Evolutionary conservation across 371 early-diverging fungal genomes (phyloP).

Genomic region (Apophysomyces sp.): DNA sequence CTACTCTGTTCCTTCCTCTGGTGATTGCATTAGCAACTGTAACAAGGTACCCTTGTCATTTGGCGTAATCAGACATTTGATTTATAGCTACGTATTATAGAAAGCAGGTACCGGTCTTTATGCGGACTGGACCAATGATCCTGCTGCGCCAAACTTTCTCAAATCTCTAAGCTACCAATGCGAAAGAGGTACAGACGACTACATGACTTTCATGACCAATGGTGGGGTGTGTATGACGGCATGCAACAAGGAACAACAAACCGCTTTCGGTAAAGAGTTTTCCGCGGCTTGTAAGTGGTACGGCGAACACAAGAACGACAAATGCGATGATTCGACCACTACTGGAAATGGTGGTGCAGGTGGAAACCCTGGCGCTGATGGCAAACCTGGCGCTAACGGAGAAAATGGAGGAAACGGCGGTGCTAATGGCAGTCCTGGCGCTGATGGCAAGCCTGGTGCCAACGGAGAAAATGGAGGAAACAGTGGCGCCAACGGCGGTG

Average conservation of each 20-base stretch:
- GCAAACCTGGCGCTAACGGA: too few species aligned
- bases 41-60: conserved; percentile 27
- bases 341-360: neutral
- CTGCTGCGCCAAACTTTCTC: conserved; percentile 29
- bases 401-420: neutral
- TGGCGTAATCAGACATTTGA: neutral
- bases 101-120: conserved; percentile 26
- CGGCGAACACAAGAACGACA: conserved; percentile 17
- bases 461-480: neutral
- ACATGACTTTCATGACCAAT: conserved; percentile 32
- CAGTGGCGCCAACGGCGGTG: too few species aligned
- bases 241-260: conserved; percentile 23
- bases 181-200: conserved; percentile 24
- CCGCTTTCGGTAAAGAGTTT: conserved; percentile 22
- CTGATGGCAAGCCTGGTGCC: too few species aligned
- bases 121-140: conserved; percentile 27
- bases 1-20: conserved; percentile 27
- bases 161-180: conserved; percentile 25
- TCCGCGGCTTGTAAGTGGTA: conserved; percentile 27
- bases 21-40: conserved; percentile 30
- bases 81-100: conserved; percentile 1
- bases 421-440: neutral
- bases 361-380: neutral
- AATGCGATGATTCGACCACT: conserved; percentile 8
- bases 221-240: conserved; percentile 38